Evolutionary conservation across 306 rosid genomes (phyloP).

Genomic region (Sicyos edulis): DNA sequence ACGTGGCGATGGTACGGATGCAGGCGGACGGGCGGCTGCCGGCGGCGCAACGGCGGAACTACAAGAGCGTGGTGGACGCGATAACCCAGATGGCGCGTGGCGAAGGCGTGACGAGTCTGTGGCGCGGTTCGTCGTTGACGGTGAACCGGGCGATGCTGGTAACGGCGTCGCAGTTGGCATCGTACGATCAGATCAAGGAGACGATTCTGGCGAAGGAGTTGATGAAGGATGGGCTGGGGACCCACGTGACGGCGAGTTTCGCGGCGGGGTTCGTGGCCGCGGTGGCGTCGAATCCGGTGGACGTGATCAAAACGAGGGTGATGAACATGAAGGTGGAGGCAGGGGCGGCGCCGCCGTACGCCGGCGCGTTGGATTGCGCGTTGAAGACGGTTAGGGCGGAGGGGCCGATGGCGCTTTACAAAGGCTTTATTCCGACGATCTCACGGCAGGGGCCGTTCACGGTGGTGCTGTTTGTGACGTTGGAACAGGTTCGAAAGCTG

Average conservation of each 20-base stretch:
- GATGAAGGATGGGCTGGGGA: conserved; percentile 63
- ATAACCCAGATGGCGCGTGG: conserved; percentile 43
- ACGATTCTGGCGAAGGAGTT: conserved; percentile 38
- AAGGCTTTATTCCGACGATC: conserved; percentile 76
- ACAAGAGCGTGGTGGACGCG: conserved; percentile 30
- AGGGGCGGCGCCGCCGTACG: conserved; percentile 41
- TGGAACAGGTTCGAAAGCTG: conserved; percentile 71
- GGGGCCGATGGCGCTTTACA: conserved; percentile 76
- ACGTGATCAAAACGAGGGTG: conserved; percentile 82
- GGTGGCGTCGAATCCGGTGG: conserved; percentile 82
- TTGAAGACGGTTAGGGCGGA: conserved; percentile 62
- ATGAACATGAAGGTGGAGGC: conserved; percentile 77
- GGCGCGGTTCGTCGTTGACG: conserved; percentile 83
- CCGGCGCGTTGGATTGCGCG: conserved; percentile 75
- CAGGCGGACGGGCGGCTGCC: conserved; percentile 74
- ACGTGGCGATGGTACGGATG: conserved; percentile 89
- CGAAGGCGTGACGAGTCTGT: conserved; percentile 66
- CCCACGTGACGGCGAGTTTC: conserved; percentile 75
- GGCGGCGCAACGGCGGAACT: conserved; percentile 2
- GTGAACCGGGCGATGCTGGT: conserved; percentile 94
- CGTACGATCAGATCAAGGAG: conserved; percentile 76
- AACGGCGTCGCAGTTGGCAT: conserved; percentile 80
- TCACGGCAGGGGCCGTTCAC: conserved; percentile 88
- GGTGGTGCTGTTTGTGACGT: conserved; percentile 74
- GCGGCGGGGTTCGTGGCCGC: conserved; percentile 88